Base-by-base conservation (phyloP, 768 basidiomycete genomes). In the Kwoniella botswanensis region DNA sequence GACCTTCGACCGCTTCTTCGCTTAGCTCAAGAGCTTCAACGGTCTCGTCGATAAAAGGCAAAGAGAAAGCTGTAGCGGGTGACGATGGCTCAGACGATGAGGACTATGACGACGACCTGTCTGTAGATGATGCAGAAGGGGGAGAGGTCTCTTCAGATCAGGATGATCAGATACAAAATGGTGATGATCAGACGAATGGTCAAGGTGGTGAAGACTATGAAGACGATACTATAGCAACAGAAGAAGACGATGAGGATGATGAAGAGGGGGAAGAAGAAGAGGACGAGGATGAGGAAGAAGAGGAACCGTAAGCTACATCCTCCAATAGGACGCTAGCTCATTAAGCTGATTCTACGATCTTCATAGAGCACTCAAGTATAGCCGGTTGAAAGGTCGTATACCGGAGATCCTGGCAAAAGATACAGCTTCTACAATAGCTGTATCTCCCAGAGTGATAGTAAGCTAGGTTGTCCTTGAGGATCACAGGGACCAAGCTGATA, bases 331-430 rank as follows among this genome's bases (percentile, higher is more conserved):
- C 2, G 22, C 10, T 29, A n/a, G 18, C 21, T n/a, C 42, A 15
- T 61, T 35, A 21, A 21, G 29, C 29, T 24, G 46, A 46, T 59
- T 26, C 11, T 46, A 44, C 10, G 7, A 18, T 50, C 1, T 1
- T 17, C 4, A 50, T 67, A 84, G 84, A 57, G 74, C 91, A 0
- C 86, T 98, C 77, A 98, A 98, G 82, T 98, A 98, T 79, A 90
- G 92, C 74, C 89, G 91, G 55, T 87, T 97, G 65, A 87, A 87
- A 24, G 92, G 93, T 1, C 84, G 88, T 0, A 85, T 92, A 35
- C 88, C 89, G 4, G 92, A 93, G 75, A 84, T 97, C 35, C 87
- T 98, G 65, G 90, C 89, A 85, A 95, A 92, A 82, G 96, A 97
- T 79, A 90, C 93, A 13, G 93, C 91, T 1, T 95, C 94, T 50